Base-by-base conservation (phyloP, 352 stramenopile genomes). In the Phytophthora aleatoria region DNA sequence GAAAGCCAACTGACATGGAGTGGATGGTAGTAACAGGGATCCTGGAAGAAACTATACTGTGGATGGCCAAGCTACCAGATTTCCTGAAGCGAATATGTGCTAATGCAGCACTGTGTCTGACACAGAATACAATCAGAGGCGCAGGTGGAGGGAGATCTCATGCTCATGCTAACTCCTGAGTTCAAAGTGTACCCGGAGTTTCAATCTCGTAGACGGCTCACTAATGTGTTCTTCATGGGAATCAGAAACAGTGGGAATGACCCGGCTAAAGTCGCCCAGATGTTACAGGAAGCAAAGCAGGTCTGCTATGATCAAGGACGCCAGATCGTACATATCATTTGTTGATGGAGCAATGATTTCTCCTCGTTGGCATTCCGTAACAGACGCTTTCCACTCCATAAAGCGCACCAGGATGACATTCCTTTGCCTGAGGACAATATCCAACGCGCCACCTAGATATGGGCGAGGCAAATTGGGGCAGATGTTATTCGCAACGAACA, bases 81-180 rank as follows among this genome's bases (percentile, higher is more conserved):
- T 51, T 51, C 45, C 5, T 51, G 45, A 51, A 51, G 26, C 13
- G 27, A 5, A 33, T 51, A 13, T 51, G 45, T 11, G 39, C 10
- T 7, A 36, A 51, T 9, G 26, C 35, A 8, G 45, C 45, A 10
- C 12, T 39, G 3, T 27, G 27, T 3, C 26, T 26, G 27, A 51
- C 39, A 24, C 45, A 51, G 15, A 51, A 51, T 26, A 51, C 45
- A 27, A 27, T 47, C 15, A 16, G n/a, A 47, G 13, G 41, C 41
- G 3, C 41, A 47, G 3, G 55, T 50, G 3, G 44, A 50, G 13
- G 44, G 44, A 31, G 44, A 50, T 7, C 12, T 50, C 5, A 24
- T 36, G 11, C 5, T 50, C 13, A 9, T 35, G 11, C 13, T 43
- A 6, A n/a, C 38, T 20, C 20, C 20, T 2, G 11, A 50, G 2